Conservation (phyloP, 2,329 filamentous ascomycete genomes). For the Volutella citrinella region DNA sequence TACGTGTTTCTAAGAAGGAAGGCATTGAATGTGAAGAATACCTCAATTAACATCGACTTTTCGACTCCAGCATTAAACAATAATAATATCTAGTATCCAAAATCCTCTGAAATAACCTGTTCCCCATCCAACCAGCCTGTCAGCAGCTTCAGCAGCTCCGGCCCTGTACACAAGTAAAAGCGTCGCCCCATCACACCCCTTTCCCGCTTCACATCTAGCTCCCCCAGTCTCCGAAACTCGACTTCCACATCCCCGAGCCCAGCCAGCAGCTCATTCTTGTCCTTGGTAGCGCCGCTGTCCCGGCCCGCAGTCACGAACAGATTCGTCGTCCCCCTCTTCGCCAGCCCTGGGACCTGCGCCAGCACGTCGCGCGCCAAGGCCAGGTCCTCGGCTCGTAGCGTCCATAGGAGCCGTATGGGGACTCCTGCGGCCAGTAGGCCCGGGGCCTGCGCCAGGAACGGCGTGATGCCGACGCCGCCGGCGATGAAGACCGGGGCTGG, state of each 20-base stretch:
- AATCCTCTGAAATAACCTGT: conserved; percentile 57
- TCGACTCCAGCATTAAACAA: no score
- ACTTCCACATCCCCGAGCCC: no score
- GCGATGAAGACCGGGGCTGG: conserved; percentile 59
- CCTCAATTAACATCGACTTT: no score
- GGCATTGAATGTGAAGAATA: no score
- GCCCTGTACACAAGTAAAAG: conserved; percentile 51
- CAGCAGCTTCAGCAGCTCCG: conserved; percentile 38
- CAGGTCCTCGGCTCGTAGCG: conserved; percentile 58
- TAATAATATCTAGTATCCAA: conserved; percentile 55
- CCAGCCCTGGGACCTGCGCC: conserved; percentile 48
- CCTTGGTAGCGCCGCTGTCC: no score
- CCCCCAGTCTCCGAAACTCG: no score
- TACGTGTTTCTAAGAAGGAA: no score
- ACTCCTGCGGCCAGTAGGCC: conserved; percentile 38
- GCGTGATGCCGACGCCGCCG: conserved; percentile 81
- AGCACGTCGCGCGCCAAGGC: conserved; percentile 61
- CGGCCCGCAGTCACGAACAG: conserved; percentile 70
- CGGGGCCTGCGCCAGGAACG: conserved; percentile 66
- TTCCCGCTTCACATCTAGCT: conserved; percentile 32
- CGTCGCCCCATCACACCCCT: conserved; percentile 40
- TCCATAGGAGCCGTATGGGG: conserved; percentile 65
- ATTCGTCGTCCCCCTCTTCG: conserved; percentile 43
- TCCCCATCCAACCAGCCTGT: conserved; percentile 54
- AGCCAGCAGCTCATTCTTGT: no score